Conservation (phyloP, 1,284 basidiomycete genomes). For the Cutaneotrichosporon sp. region DNA sequence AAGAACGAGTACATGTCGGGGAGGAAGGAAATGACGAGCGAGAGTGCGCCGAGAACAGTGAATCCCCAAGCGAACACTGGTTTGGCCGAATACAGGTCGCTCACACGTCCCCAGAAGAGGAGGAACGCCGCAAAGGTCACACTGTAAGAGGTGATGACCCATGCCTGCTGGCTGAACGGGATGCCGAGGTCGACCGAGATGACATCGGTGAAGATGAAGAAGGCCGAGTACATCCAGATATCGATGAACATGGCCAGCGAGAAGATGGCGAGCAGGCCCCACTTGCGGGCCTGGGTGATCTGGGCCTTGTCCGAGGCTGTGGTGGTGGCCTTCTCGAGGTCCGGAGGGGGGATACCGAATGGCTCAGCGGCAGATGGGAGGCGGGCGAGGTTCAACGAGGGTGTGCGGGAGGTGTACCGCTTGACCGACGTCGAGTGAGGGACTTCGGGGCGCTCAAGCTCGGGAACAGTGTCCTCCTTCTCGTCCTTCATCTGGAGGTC, state of each 20-base stretch:
- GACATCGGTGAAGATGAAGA: conserved; percentile 26
- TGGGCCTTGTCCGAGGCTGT: neutral
- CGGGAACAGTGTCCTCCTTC: neutral
- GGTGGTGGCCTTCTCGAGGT: neutral
- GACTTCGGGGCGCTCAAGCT: neutral
- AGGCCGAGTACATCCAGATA: conserved; percentile 33
- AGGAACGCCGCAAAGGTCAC: conserved; percentile 47
- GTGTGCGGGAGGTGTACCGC: neutral
- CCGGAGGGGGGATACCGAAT: neutral
- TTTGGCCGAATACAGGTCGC: conserved; percentile 43
- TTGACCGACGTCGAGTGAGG: neutral
- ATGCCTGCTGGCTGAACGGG: conserved; percentile 21
- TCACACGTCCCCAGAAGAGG: conserved; percentile 42
- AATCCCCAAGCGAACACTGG: conserved; percentile 40
- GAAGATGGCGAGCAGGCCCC: conserved; percentile 33
- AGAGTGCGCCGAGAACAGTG: conserved; percentile 33
- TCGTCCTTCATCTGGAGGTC: neutral
- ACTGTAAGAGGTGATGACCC: conserved; percentile 38
- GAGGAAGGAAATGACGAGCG: conserved; percentile 41
- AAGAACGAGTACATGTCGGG: conserved; percentile 39
- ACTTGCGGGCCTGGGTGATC: conserved; percentile 29
- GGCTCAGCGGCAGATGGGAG: neutral
- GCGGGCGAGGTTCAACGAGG: neutral
- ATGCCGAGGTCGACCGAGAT: conserved; percentile 26
- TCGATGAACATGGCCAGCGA: conserved; percentile 37